phyloP scores from a whole-genome alignment of 2,329 filamentous ascomycete genomes.

The Cryoendolithus antarcticus region DNA sequence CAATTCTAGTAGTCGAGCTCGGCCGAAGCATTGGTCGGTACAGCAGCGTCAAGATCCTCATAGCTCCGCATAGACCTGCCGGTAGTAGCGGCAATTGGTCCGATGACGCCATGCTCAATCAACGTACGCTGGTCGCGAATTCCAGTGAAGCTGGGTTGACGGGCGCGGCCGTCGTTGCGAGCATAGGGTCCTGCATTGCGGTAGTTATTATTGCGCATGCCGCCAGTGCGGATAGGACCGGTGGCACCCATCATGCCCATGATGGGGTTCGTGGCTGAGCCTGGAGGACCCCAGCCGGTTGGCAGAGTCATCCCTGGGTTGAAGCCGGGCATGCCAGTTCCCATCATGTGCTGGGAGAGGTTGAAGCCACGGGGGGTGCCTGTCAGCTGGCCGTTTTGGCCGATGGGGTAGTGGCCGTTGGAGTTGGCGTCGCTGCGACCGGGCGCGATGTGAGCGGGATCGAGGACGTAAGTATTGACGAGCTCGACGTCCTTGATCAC shows the following conservation, averaged over 20 bases:
- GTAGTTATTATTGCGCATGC: conserved; percentile 20
- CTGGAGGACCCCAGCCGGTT: conserved; percentile 54
- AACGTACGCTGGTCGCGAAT: not conserved
- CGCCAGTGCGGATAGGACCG: conserved; percentile 29
- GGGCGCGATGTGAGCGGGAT: conserved; percentile 87
- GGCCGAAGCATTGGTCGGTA: conserved; percentile 46
- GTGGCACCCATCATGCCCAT: conserved; percentile 22
- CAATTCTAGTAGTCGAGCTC: conserved; percentile 72
- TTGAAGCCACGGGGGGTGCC: conserved; percentile 91
- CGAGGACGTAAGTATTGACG: conserved; percentile 87
- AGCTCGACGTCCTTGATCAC: conserved; percentile 77
- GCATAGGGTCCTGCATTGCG: conserved; percentile 19
- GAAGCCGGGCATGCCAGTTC: conserved; percentile 28
- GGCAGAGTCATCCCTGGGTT: conserved; percentile 16
- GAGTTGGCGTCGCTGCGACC: conserved; percentile 88
- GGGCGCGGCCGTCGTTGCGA: conserved; percentile 13
- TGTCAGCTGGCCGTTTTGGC: conserved; percentile 51
- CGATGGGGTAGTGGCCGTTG: conserved; percentile 85
- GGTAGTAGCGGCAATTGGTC: conserved; percentile 81
- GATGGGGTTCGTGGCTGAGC: conserved; percentile 9
- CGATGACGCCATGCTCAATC: conserved; percentile 24
- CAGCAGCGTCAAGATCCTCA: conserved; percentile 80
- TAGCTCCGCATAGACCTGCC: conserved; percentile 92
- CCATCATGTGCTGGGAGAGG: conserved; percentile 44
- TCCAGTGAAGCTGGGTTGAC: conserved; percentile 4